Percentiles rank a stretch among this genome's conserved stretches.
Conservation (phyloP, 768 basidiomycete species). For the Lyophyllum semitale region DNA sequence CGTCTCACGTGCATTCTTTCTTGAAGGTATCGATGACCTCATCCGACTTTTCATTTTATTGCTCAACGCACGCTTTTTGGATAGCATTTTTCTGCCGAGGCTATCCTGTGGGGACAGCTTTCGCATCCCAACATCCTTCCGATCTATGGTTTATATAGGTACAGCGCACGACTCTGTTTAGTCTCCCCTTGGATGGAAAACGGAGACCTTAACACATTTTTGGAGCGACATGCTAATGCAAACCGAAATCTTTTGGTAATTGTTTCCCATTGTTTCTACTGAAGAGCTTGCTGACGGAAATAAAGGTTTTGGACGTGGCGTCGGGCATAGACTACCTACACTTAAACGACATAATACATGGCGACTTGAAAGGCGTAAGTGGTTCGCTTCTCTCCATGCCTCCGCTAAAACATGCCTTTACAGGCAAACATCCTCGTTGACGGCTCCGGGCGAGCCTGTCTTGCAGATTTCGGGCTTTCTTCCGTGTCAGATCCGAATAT, state of each 20-base stretch:
- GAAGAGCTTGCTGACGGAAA: neutral
- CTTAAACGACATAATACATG: constrained; percentile 38
- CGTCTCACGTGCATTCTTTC: constrained; percentile 4
- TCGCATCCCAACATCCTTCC: constrained; percentile 35
- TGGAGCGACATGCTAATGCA: constrained; percentile 13
- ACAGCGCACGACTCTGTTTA: constrained; percentile 26
- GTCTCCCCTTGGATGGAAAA: constrained; percentile 40
- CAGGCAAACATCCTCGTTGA: constrained; percentile 28
- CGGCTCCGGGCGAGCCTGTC: constrained; percentile 13
- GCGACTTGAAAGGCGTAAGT: constrained; percentile 45
- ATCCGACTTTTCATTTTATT: neutral
- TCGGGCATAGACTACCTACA: constrained; percentile 35
- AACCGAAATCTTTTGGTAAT: neutral
- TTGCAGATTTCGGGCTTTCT: constrained; percentile 17
- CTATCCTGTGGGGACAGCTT: constrained; percentile 11
- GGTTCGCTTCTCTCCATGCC: neutral
- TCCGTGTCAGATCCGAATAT: constrained; percentile 17
- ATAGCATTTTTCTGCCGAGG: constrained; percentile 9
- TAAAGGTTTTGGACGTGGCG: constrained; percentile 31
- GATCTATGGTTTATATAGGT: constrained; percentile 31
- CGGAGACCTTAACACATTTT: constrained; percentile 29
- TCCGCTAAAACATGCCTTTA: neutral
- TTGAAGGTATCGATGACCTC: neutral
- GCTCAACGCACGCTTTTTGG: neutral
- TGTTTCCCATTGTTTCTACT: neutral